These are phyloP conservation scores for Sugiyamaella smithiae DNA, from an alignment of 805 yeast genomes.

Conservation along the genomic window DNA sequence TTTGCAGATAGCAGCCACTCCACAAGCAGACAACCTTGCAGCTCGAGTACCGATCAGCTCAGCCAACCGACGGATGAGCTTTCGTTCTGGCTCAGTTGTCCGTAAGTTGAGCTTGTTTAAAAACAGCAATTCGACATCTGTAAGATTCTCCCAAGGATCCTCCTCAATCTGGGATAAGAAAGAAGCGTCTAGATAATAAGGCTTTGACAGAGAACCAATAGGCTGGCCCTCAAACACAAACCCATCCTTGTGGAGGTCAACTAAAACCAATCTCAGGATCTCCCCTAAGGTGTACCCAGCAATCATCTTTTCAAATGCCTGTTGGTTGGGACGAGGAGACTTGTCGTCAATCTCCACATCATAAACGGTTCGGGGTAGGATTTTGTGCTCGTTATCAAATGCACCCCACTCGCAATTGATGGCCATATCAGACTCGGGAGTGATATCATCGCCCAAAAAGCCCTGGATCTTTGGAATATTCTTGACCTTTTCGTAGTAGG, in stretches of 20 bases:
- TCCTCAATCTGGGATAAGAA: conserved; percentile 84
- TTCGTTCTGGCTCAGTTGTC: conserved; percentile 75
- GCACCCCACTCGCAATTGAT: conserved; percentile 99
- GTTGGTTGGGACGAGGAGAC: conserved; percentile 96
- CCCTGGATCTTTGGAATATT: conserved; percentile 83
- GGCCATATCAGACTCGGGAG: conserved; percentile 74
- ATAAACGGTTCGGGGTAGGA: conserved; percentile 86
- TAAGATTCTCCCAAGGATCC: conserved; percentile 81
- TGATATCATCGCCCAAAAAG: conserved; percentile 58
- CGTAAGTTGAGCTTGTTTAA: conserved; percentile 53
- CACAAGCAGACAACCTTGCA: conserved; percentile 89
- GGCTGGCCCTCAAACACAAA: conserved; percentile 70
- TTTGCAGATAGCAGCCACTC: conserved; percentile 89
- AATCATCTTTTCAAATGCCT: conserved; percentile 93
- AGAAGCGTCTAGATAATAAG: conserved; percentile 84
- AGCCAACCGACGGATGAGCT: conserved; percentile 75
- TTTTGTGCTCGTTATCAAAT: conserved; percentile 82
- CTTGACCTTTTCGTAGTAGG: conserved; percentile 75
- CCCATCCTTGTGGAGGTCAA: conserved; percentile 66
- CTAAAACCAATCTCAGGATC: conserved; percentile 71
- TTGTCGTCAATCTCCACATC: conserved; percentile 77
- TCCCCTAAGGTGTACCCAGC: conserved; percentile 97
- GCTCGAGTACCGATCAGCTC: conserved; percentile 90
- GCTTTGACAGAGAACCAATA: conserved; percentile 53
- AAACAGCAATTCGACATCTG: conserved; percentile 70